Base-by-base conservation (phyloP, 2,329 filamentous ascomycete genomes). In the Ascocoryne sarcoides region DNA sequence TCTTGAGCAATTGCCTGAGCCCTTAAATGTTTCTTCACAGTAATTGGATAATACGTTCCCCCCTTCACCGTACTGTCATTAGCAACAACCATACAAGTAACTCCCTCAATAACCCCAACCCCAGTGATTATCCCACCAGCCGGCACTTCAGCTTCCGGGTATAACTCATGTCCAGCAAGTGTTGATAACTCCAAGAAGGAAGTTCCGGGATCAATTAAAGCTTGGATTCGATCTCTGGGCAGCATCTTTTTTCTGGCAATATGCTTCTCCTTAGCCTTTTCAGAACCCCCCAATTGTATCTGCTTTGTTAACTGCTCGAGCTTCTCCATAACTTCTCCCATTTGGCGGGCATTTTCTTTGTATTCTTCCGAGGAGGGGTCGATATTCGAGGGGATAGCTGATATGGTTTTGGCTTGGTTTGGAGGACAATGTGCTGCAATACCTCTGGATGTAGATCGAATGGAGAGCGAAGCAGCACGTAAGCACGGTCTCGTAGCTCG, bases 41-140 rank as follows among this genome's bases (percentile, higher is more conserved):
- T 98, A 53, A 96, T 87, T 1, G 90, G 90, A 59, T 90, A 96
- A 65, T 98, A 98, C 2, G 90, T 94, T 17, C 90, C 90, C 38
- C 90, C 90, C 66, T 96, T 98, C 57, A 96, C 90, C 14, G 90
- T 95, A 66, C 86, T 93, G 61, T 95, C 90, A 60, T 96, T 95
- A 43, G 88, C 89, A 36, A 95, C 84, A 53, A 96, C 84, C 67
- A 95, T 82, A 62, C 90, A 96, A 30, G 80, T 82, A 18, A 95
- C 87, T 10, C 90, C 90, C 60, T 92, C 84, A 18, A 98, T 84
- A 2, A 84, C 82, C 3, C 90, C 90, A 38, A 96, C 78, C 1
- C 90, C 92, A 0, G 92, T 93, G 44, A 98, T 87, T 51, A 98
- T 92, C 5, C 88, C 90, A 18, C 83, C 92, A 0, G 86, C 82